Conservation (phyloP, 805 yeast species). For the Debaryomyces prosopidis region DNA sequence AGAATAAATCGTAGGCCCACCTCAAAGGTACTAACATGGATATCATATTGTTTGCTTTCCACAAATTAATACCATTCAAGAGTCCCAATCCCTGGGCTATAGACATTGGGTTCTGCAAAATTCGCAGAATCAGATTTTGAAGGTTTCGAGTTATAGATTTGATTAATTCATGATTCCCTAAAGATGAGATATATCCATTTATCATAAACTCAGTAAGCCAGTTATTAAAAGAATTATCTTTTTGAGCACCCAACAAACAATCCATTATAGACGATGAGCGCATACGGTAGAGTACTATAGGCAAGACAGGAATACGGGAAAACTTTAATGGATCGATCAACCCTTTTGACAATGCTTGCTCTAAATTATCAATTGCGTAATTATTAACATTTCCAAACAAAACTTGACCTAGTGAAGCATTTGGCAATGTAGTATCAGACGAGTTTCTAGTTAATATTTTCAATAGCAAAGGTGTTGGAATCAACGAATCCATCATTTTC, state of each 20-base stretch:
- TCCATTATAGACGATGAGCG: conserved; percentile 30
- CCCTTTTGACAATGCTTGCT: conserved; percentile 30
- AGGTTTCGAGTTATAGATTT: conserved; percentile 15
- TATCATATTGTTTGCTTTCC: conserved; percentile 32
- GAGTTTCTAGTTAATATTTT: conserved; percentile 20
- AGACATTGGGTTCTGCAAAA: conserved; percentile 3
- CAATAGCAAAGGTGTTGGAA: conserved; percentile 34
- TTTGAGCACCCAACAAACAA: conserved; percentile 22
- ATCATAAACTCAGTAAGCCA: conserved; percentile 36
- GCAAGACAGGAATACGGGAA: conserved; percentile 38
- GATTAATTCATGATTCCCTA: conserved; percentile 35
- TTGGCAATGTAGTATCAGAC: not conserved
- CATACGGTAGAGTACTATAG: conserved; percentile 39
- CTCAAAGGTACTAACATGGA: conserved; percentile 35
- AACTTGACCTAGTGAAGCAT: conserved; percentile 8
- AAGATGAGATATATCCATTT: conserved; percentile 35
- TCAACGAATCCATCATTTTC: conserved; percentile 34
- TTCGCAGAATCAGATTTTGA: not conserved
- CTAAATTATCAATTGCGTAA: conserved; percentile 25
- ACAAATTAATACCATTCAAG: conserved; percentile 25
- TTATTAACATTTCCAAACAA: conserved; percentile 10
- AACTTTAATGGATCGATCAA: conserved; percentile 37
- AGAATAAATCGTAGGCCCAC: conserved; percentile 37
- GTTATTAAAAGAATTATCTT: conserved; percentile 12
- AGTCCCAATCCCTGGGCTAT: conserved; percentile 7